Percentiles rank a stretch among this genome's conserved stretches.
Conservation (phyloP, 208 protist species). For the Acanthamoeba rhysodes region DNA sequence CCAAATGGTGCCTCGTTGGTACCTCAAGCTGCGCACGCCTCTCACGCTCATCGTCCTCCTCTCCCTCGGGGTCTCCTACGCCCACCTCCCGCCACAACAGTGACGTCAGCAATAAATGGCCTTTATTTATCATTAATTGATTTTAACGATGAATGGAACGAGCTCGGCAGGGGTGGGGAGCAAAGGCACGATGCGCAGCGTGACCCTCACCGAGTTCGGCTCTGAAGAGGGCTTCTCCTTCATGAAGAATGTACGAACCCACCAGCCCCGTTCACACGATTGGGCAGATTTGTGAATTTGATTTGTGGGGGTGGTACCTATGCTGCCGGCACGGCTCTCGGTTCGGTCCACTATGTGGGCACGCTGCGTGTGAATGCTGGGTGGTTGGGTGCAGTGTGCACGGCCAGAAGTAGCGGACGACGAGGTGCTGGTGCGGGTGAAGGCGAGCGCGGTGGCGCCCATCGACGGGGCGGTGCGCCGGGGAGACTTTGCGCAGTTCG, state of each 20-base stretch:
- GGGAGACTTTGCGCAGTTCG: slow-evolving; percentile 30
- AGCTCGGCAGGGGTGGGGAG: background rate
- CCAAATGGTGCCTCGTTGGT: background rate
- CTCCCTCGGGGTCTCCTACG: slow-evolving; percentile 38
- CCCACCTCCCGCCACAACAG: background rate
- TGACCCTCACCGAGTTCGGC: background rate
- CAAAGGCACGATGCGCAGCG: slow-evolving; percentile 21
- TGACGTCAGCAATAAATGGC: background rate
- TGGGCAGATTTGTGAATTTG: background rate
- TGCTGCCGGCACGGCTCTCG: background rate
- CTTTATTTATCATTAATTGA: background rate
- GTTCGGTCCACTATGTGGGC: background rate
- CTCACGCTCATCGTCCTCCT: slow-evolving; percentile 32
- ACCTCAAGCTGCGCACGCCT: slow-evolving; percentile 42
- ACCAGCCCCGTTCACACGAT: background rate
- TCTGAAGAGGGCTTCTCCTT: slow-evolving; percentile 36
- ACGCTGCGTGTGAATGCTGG: background rate
- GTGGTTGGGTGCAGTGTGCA: background rate
- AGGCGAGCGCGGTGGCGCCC: slow-evolving; percentile 30
- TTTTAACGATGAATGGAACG: too few species aligned
- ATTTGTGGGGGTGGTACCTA: background rate
- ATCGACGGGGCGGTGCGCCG: slow-evolving; percentile 22
- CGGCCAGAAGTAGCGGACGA: slow-evolving; percentile 11
- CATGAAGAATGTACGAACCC: slow-evolving; percentile 12
- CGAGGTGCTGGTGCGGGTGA: slow-evolving; percentile 61